Conservation (phyloP, 306 rosid species). For the Glycine soja region DNA sequence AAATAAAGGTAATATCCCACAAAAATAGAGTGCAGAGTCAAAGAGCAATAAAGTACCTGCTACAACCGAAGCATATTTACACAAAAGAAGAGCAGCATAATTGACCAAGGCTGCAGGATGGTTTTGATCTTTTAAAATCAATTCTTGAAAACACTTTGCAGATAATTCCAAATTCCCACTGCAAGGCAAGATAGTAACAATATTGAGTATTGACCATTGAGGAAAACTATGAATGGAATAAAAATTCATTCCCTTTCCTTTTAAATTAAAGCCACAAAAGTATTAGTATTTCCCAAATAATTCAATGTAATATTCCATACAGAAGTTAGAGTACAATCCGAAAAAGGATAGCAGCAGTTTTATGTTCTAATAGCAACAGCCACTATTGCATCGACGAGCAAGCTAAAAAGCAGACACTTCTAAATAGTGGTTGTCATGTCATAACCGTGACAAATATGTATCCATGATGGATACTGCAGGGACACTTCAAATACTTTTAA, state of each 20-base stretch:
- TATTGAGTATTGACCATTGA: constrained; percentile 8
- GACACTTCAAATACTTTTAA: neutral
- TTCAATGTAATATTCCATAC: constrained; percentile 11
- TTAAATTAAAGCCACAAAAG: constrained; percentile 28
- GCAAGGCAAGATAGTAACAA: constrained; percentile 43
- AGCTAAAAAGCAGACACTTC: neutral
- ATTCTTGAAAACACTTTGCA: constrained; percentile 81
- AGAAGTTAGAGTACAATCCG: neutral
- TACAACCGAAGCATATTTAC: constrained; percentile 80
- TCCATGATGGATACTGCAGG: neutral
- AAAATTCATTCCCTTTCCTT: neutral
- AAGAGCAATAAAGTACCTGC: constrained; percentile 65
- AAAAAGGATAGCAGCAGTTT: neutral
- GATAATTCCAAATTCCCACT: constrained; percentile 92
- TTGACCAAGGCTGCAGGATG: constrained; percentile 95
- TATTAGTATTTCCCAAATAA: constrained; percentile 29
- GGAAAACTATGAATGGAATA: constrained; percentile 20
- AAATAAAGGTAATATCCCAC: constrained; percentile 23
- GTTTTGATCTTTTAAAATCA: constrained; percentile 90
- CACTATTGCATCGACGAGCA: neutral
- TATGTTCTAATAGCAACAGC: neutral
- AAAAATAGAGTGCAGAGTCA: constrained; percentile 39
- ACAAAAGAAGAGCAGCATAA: constrained; percentile 81
- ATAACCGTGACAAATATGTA: neutral
- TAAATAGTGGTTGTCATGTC: neutral